Base-by-base conservation (phyloP, 1,284 basidiomycete genomes). In the Pseudozyma hubeiensis region DNA sequence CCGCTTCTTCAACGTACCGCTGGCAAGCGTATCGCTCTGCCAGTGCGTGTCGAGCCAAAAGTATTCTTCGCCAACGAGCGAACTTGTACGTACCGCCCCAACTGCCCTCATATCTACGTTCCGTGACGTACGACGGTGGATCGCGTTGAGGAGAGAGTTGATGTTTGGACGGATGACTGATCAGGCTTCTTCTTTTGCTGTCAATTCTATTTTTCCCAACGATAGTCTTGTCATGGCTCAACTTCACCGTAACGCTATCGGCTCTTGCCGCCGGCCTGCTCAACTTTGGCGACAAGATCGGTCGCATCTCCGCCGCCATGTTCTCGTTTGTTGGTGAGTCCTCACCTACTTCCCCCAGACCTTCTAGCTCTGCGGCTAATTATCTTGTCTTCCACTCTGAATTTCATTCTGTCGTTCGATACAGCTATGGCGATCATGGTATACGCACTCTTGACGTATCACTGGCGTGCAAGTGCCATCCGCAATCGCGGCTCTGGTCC, bases 1-100 rank as follows among this genome's bases (percentile, higher is more conserved):
- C 97, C 97, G 19, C 90, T 99, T 49, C 91, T 99, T 49, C 96
- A 99, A 86, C 91, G 97, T 65, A 97, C 95, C 16, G 93, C 94
- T 3, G 81, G 81, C 51, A 84, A 84, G 80, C 75, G 82, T 49
- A 84, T 84, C 44, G 82, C 82, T 35, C 78, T 84, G 29, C 82
- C 82, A 31, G 82, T 84, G 33, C 79, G 82, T 30, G 82, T 84
- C 17, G 82, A 84, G 67, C 82, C 82, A 33, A 84, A 84, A 50
- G 82, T 84, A 34, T 84, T 84, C 57, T 84, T 84, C 30, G 82
- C 82, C 54, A 84, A 82, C 66, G 82, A 84, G 54, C 75, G 81
- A 60, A 82, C 81, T 24, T 82, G 80, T 83, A 69, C 33, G 80
- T 81, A 5, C 50, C 33, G 30, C 4, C 16, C 33, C 11, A 2